phyloP scores from a whole-genome alignment of 2,329 filamentous ascomycete species.

The Aspergillus neotritici region DNA sequence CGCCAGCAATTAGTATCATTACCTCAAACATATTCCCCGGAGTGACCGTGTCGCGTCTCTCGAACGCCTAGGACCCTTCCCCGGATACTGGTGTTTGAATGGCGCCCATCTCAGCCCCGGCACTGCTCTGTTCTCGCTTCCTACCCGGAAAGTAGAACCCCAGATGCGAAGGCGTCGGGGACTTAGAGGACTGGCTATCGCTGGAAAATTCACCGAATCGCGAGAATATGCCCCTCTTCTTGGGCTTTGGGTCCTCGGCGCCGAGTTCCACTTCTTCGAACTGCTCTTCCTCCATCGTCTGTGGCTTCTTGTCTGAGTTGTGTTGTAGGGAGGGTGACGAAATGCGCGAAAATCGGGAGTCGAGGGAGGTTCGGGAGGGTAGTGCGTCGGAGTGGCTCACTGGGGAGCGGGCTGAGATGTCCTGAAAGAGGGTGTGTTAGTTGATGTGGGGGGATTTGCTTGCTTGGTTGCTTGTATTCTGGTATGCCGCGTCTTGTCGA shows the following conservation, averaged over 20 bases:
- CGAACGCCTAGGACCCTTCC: constrained; percentile 15
- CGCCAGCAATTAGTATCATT: constrained; percentile 1
- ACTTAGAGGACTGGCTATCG: constrained; percentile 32
- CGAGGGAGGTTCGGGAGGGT: constrained; percentile 70
- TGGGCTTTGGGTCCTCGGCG: constrained; percentile 62
- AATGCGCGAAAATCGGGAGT: constrained; percentile 63
- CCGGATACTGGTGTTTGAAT: constrained; percentile 44
- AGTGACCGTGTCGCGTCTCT: constrained; percentile 5
- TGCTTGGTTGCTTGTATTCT: no score
- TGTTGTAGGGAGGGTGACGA: constrained; percentile 58
- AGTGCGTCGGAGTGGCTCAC: constrained; percentile 55
- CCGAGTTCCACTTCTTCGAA: constrained; percentile 89
- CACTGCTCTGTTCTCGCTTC: constrained; percentile 65
- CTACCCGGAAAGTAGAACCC: constrained; percentile 65
- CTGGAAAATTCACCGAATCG: constrained; percentile 62
- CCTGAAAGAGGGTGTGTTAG: constrained; percentile 48
- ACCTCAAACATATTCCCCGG: not conserved
- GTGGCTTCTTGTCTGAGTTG: constrained; percentile 47
- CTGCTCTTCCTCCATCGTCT: constrained; percentile 66
- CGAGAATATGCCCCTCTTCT: constrained; percentile 72
- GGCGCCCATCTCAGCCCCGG: constrained; percentile 64
- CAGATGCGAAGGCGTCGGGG: constrained; percentile 44
- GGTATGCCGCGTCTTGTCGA: constrained; percentile 1
- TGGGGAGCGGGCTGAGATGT: constrained; percentile 83
- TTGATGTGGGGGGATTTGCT: not conserved